Evolutionary conservation across 2,329 filamentous ascomycete genomes (phyloP), one percentile per base, ranked within the genome.

Genomic region (Alternaria tenuissima): DNA sequence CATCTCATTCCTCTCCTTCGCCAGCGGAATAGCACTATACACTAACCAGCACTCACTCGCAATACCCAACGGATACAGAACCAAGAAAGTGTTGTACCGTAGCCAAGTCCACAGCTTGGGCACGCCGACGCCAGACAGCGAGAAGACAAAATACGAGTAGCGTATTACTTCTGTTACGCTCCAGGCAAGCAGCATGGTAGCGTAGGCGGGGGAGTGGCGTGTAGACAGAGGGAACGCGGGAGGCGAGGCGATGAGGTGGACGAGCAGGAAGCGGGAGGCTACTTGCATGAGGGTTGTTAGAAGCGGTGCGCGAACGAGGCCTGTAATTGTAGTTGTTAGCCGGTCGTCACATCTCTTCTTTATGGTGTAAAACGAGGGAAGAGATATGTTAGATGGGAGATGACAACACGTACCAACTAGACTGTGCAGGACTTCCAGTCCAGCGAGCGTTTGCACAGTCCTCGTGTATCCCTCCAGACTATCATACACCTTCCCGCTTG

Each of bases 21-120:
- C 88, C 2, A 91, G 89, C 12, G 80, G 84, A 49, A 90, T 85
- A 1, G 92, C 89, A 57, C 85, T 83, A 76, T 88, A 92, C 53
- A 98, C 89, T 72, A 97, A 85, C 79, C 86, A 88, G 72, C 91
- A 92, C 85, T 99, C 95, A 81, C 91, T 95, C 41, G 86, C 84
- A 74, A 98, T 97, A 42, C 95, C 95, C 61, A 98, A 78, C 1
- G 95, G 95, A 80, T 99, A 99, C 22, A 99, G 86, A 38, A 97
- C 82, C 72, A 92, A 93, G 81, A 99, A 99, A 7, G 92, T 93
- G 79, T 96, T 97, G 81, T 97, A 88, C 70, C 93, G 85, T 79
- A 96, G 82, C 91, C 93, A 96, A 38, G 88, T 88, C 75, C 97
- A 85, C 61, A 85, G 82, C 0, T 72, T 76, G 0, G 93, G 92